phyloP scores from a whole-genome alignment of 2,329 filamentous ascomycete genomes.

The Alternaria dauci region DNA sequence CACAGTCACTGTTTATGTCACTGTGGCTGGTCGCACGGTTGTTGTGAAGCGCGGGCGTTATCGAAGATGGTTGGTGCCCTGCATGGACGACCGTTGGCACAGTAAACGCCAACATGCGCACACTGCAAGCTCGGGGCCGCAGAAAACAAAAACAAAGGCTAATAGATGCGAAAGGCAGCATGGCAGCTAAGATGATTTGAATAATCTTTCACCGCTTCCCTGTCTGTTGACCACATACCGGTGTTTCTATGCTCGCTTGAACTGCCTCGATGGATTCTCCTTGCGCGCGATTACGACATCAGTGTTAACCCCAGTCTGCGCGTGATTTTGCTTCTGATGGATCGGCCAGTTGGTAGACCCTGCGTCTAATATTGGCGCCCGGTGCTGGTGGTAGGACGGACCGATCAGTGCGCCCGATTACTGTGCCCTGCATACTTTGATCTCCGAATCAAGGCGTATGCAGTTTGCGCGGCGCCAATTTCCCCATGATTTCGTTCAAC shows the following conservation, averaged over 20 bases:
- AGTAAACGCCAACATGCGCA: not conserved
- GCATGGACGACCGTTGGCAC: slow-evolving; percentile 1
- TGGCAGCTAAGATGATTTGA: not conserved
- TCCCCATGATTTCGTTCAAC: not conserved
- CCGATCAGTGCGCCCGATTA: slow-evolving; percentile 18
- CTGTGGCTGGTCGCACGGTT: not conserved
- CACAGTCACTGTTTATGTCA: not conserved
- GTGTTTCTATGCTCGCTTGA: not conserved
- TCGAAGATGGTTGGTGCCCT: slow-evolving; percentile 1
- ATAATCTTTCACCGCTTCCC: not conserved
- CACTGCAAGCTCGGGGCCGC: not conserved
- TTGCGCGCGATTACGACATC: not conserved
- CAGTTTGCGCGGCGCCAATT: not conserved
- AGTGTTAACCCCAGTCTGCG: not conserved
- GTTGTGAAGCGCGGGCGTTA: slow-evolving; percentile 2
- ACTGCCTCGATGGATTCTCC: not conserved
- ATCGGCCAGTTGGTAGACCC: not conserved
- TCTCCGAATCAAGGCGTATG: not conserved
- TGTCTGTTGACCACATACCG: not conserved
- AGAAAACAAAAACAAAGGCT: not conserved
- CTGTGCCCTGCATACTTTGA: slow-evolving; percentile 13
- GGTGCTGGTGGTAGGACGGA: slow-evolving; percentile 20
- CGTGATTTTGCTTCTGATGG: not conserved
- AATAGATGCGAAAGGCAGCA: not conserved
- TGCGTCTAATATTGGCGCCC: slow-evolving; percentile 16